Evolutionary conservation across 176 grass and related monocot genomes (phyloP), one percentile per base, ranked within the genome.

Genomic region (Areca catechu): DNA sequence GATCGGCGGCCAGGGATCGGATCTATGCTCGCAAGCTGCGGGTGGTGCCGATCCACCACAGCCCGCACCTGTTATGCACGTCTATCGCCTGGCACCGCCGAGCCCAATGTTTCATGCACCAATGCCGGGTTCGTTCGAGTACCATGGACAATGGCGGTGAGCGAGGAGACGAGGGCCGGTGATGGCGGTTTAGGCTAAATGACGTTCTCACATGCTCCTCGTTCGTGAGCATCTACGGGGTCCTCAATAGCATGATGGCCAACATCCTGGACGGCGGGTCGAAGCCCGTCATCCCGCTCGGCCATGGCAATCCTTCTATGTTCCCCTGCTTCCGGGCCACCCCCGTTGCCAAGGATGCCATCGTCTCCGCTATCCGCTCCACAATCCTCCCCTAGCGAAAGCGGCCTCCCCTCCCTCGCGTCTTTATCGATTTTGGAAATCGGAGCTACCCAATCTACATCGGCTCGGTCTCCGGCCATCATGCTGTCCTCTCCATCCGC

Each of bases 261-360:
- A 59, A 62, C 54, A n/a, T 93, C 0, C 77, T 76, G 57, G 63
- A 71, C 4, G 65, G 72, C 6, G 81, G 65, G 0, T 55, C 61
- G 4, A 69, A 65, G 22, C 82, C 85, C 18, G 21, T 89, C 5
- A 55, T 89, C 52, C 29, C 17, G 56, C 85, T 95, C 53, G 78
- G 68, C 61, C 62, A 70, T 20, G 89, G 85, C 27, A 79, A 95
- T 51, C 89, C 82, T n/a, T n/a, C n/a, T n/a, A n/a, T n/a, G n/a
- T n/a, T n/a, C n/a, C n/a, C n/a, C n/a, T n/a, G n/a, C n/a, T 95
- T 83, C 77, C 70, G 82, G 21, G 82, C 89, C 37, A 43, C 81
- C 22, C 57, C 69, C 0, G 75, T 66, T 17, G 89, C 89, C 2
- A 85, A 80, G 75, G 85, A 85, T 29, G 84, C 85, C 62, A 53